A percentile compares a stretch with the other conserved stretches of the same genome.
These are phyloP conservation scores for Candida coquimbonensis DNA, from an alignment of 805 yeast species.

Conservation along the genomic window DNA sequence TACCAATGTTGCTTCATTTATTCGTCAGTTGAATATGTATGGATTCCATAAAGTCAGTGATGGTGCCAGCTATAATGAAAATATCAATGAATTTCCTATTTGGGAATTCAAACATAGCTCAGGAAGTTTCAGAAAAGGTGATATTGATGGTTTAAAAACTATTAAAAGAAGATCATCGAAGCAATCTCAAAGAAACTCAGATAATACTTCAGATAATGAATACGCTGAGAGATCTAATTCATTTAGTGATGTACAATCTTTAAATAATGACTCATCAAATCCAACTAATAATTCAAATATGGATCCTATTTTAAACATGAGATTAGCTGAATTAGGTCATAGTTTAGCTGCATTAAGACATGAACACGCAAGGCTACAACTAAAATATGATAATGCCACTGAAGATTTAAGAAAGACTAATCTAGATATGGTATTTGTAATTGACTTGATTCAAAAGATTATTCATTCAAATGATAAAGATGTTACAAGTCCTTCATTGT, in stretches of 20 bases:
- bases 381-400: slow-evolving; percentile 40
- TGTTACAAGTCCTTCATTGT: not conserved
- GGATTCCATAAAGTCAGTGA: slow-evolving; percentile 66
- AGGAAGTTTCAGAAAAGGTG: slow-evolving; percentile 75
- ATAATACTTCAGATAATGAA: slow-evolving; percentile 16
- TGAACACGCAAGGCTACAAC: slow-evolving; percentile 36
- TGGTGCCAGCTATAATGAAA: slow-evolving; percentile 6
- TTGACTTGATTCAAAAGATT: slow-evolving; percentile 38
- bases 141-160: slow-evolving; percentile 58
- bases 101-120: slow-evolving; percentile 93
- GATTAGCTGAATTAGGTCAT: slow-evolving; percentile 33
- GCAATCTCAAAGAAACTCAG: slow-evolving; percentile 18
- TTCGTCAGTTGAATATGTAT: slow-evolving; percentile 75
- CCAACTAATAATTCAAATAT: not conserved
- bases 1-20: slow-evolving; percentile 73
- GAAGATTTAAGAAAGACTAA: slow-evolving; percentile 44
- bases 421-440: slow-evolving; percentile 43
- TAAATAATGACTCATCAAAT: not conserved
- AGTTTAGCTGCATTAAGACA: slow-evolving; percentile 31
- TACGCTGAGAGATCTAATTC: slow-evolving; percentile 18
- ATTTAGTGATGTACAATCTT: slow-evolving; percentile 9
- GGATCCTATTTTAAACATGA: slow-evolving; percentile 21
- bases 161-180: slow-evolving; percentile 72
- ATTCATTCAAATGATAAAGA: slow-evolving; percentile 11
- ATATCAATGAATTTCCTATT: slow-evolving; percentile 9